Base-by-base conservation (phyloP, 805 yeast genomes). In the Candida dajiaensis region DNA sequence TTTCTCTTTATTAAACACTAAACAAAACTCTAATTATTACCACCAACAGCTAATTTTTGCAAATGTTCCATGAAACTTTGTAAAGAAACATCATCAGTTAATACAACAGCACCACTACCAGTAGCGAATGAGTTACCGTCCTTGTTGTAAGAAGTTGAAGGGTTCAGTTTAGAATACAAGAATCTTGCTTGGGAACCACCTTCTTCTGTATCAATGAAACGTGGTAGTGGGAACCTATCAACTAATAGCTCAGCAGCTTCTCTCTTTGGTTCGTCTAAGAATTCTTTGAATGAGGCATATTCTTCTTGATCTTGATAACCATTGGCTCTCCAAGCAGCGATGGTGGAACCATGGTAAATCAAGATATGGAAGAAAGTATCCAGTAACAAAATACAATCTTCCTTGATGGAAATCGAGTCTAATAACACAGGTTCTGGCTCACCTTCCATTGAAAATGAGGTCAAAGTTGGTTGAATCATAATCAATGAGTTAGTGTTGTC, bases 121-220 rank as follows among this genome's bases (percentile, higher is more conserved):
- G 70, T 71, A 38, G 63, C 53, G 41, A 64, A 63, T 33, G 67
- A 69, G 41, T 70, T 73, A 22, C 41, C 41, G 22, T 63, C 68
- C 53, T 79, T 77, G 64, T 83, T 81, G 63, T 85, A 85, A 36
- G 90, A 83, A 53, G 86, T 89, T 41, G 96, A 85, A 37, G 99
- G 99, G 67, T 95, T 94, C 66, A 94, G 80, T 69, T 89, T 94
- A 25, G 97, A 88, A 67, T 89, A 81, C 67, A 94, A 76, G 76
- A 94, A 94, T 70, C 99, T 83, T 3, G 98, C 97, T 70, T 94
- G 99, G 15, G 97, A 90, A 46, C 97, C 97, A 59, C 99, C 98
- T 58, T 92, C 97, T 64, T 92, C 97, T 49, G 97, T 89, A 59
- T 92, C 96, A 57, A 94, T 90, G 63, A 92, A 94, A 69, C 99